A percentile compares a stretch with the other conserved stretches of the same genome.
Evolutionary conservation across 371 early-diverging fungal genomes (phyloP).

Genomic region (Actinomortierella ambigua): DNA sequence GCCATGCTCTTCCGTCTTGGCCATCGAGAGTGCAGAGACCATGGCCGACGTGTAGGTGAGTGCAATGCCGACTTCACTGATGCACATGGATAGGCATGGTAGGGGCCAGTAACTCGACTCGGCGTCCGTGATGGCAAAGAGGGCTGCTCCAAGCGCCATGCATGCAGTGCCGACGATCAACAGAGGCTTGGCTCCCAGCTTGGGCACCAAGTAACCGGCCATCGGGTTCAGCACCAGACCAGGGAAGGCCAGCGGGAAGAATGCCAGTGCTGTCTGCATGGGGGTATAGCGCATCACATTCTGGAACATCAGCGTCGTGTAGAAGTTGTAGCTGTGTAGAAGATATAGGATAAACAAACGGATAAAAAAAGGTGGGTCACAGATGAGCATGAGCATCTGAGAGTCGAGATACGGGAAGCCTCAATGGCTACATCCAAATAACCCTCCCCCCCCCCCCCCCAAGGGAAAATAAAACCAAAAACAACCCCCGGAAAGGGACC

Average conservation of each 20-base stretch:
- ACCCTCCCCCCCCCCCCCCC: no score
- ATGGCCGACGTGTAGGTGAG: conserved; percentile 46
- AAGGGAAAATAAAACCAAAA: no score
- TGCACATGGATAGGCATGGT: conserved; percentile 44
- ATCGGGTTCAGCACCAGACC: conserved; percentile 36
- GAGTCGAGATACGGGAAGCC: no score
- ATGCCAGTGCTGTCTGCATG: conserved; percentile 48
- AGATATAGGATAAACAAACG: conserved; percentile 16
- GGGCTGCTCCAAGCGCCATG: conserved; percentile 36
- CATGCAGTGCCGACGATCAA: conserved; percentile 40
- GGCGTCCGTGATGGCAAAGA: conserved; percentile 30
- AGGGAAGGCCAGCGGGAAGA: conserved; percentile 46
- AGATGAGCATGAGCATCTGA: no score
- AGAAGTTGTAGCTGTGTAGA: conserved; percentile 47
- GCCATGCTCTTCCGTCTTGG: conserved; percentile 41
- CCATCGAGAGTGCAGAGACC: conserved; percentile 42
- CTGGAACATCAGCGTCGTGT: conserved; percentile 51
- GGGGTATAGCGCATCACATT: conserved; percentile 47
- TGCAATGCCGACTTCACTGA: conserved; percentile 44
- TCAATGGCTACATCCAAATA: no score
- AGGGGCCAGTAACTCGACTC: conserved; percentile 31
- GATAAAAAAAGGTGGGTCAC: conserved; percentile 30
- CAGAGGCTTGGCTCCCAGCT: conserved; percentile 40
- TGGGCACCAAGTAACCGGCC: conserved; percentile 41
- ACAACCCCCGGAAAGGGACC: no score